Conservation (phyloP, 495 filamentous ascomycete species). For the Aeminium ludgeri region DNA sequence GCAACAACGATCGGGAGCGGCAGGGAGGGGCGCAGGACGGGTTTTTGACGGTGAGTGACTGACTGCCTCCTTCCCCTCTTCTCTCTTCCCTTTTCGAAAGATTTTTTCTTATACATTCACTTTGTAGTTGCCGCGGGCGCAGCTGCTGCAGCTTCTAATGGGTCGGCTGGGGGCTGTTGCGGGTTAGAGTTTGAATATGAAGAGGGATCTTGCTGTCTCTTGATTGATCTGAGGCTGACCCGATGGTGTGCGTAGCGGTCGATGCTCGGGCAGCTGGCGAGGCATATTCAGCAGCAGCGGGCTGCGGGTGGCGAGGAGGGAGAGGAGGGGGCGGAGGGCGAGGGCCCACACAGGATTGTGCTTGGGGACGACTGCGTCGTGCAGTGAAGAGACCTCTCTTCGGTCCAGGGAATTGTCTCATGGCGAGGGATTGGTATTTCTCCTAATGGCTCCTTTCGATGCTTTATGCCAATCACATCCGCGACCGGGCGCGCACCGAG, state of each 20-base stretch:
- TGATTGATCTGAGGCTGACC: constrained; percentile 11
- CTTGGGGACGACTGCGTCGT: constrained; percentile 32
- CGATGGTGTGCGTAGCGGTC: constrained; percentile 30
- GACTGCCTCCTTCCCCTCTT: too few species aligned
- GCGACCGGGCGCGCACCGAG: too few species aligned
- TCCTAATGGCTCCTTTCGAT: too few species aligned
- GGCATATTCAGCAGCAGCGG: constrained; percentile 28
- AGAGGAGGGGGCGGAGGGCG: constrained; percentile 14
- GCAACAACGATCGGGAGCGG: constrained; percentile 46
- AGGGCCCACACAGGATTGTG: constrained; percentile 19
- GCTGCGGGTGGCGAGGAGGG: constrained; percentile 10
- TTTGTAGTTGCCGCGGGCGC: constrained; percentile 1
- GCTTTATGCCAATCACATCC: too few species aligned
- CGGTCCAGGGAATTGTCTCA: too few species aligned
- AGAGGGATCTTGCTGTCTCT: constrained; percentile 5
- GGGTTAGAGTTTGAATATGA: too few species aligned
- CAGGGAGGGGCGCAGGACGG: constrained; percentile 45
- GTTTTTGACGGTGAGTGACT: constrained; percentile 42
- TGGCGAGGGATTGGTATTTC: too few species aligned
- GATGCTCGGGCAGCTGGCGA: constrained; percentile 43
- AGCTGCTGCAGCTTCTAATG: constrained; percentile 5
- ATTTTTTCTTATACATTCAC: constrained; percentile 1
- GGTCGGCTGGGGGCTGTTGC: constrained; percentile 12
- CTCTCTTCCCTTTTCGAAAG: not conserved
- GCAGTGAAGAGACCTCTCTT: constrained; percentile 4